These are phyloP conservation scores for Microcyclosporella mali DNA, from an alignment of 2,329 filamentous ascomycete species.

Conservation along the genomic window DNA sequence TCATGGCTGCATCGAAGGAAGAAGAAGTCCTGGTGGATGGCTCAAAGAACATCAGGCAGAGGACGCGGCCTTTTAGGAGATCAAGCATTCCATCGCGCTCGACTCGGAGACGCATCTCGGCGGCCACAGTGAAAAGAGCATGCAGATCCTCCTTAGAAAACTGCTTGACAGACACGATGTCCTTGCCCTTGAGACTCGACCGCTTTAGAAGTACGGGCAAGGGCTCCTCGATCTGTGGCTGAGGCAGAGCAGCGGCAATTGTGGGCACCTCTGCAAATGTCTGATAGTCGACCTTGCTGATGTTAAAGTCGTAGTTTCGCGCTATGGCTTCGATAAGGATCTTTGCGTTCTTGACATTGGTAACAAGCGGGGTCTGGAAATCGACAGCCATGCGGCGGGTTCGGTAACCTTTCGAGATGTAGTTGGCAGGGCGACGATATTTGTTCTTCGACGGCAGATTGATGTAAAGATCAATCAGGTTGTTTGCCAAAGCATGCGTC, in stretches of 20 bases:
- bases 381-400: conserved; percentile 97
- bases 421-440: conserved; percentile 92
- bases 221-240: conserved; percentile 48
- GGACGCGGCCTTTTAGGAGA: conserved; percentile 74
- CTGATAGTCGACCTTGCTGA: conserved; percentile 82
- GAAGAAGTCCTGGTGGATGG: conserved; percentile 91
- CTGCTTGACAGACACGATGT: conserved; percentile 87
- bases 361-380: conserved; percentile 93
- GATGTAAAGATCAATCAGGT: conserved; percentile 97
- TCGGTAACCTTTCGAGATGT: conserved; percentile 96
- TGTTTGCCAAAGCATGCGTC: conserved; percentile 93
- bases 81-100: conserved; percentile 86
- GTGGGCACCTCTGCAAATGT: conserved; percentile 54
- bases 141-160: conserved; percentile 85
- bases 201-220: conserved; percentile 67
- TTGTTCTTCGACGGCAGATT: conserved; percentile 98
- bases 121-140: conserved; percentile 88
- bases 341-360: conserved; percentile 99
- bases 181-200: conserved; percentile 81
- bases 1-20: conserved; percentile 97
- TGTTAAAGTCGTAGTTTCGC: conserved; percentile 76
- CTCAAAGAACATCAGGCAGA: conserved; percentile 95
- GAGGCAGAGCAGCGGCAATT: conserved; percentile 24
- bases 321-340: conserved; percentile 91
- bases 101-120: conserved; percentile 94